A percentile compares a stretch with the other conserved stretches of the same genome.
Conservation (phyloP, 495 filamentous ascomycete species). For the Aspergillus haitiensis region DNA sequence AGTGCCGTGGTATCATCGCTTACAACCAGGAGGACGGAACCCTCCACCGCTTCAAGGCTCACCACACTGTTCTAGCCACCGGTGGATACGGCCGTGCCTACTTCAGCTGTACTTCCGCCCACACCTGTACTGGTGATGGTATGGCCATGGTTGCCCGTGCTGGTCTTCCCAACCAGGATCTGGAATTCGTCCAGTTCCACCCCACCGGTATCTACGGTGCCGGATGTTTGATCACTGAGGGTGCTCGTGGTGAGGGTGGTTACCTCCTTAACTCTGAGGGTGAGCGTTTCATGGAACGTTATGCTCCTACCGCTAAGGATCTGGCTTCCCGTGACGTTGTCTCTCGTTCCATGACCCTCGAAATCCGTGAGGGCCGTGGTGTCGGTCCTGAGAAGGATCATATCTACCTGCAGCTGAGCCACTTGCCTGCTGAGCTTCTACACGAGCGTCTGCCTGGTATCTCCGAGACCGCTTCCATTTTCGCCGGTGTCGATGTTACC, state of each 20-base stretch:
- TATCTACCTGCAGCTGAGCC: constrained; percentile 94
- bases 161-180: constrained; percentile 96
- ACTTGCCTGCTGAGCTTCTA: constrained; percentile 85
- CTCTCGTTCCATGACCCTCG: constrained; percentile 93
- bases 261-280: constrained; percentile 95
- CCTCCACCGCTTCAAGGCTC: constrained; percentile 90
- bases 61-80: constrained; percentile 94
- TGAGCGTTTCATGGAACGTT: constrained; percentile 99
- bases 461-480: constrained; percentile 95
- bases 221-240: constrained; percentile 97
- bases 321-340: constrained; percentile 90
- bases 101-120: constrained; percentile 95
- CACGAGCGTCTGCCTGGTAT: constrained; percentile 97
- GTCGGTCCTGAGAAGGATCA: constrained; percentile 96
- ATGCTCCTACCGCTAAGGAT: constrained; percentile 97
- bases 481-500: constrained; percentile 92
- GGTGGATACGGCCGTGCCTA: constrained; percentile 96
- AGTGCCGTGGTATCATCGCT: constrained; percentile 91
- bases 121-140: constrained; percentile 97
- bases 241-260: constrained; percentile 96
- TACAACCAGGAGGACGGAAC: constrained; percentile 99
- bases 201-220: constrained; percentile 99
- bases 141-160: constrained; percentile 99
- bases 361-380: constrained; percentile 95
- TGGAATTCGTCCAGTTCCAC: constrained; percentile 99